A percentile compares a stretch with the other conserved stretches of the same genome.
Evolutionary conservation across 1,284 basidiomycete species (phyloP).

Genomic region (Microbotryomycetes sp.): DNA sequence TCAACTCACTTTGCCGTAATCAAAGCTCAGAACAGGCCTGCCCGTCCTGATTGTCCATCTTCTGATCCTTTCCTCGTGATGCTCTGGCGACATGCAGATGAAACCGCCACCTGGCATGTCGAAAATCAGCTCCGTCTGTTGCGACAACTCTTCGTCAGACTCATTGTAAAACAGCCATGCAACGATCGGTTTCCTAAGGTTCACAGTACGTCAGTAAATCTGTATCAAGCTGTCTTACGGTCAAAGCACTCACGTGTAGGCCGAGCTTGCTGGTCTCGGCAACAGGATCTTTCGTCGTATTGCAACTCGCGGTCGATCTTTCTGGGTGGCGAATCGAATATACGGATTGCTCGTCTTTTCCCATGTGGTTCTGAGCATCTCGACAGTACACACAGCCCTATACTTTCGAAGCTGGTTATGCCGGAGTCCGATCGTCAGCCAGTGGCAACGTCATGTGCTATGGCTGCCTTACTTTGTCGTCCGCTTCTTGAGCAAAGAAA

Average conservation of each 20-base stretch:
- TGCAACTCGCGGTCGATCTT: constrained; percentile 55
- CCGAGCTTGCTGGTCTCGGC: constrained; percentile 67
- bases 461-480: constrained; percentile 84
- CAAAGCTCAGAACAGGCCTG: constrained; percentile 75
- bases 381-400: constrained; percentile 85
- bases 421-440: constrained; percentile 2
- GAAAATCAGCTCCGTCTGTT: constrained; percentile 70
- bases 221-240: no score
- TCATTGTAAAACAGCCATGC: constrained; percentile 78
- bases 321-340: constrained; percentile 59
- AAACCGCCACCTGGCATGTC: constrained; percentile 96
- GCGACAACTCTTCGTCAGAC: constrained; percentile 58
- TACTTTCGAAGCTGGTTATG: constrained; percentile 69
- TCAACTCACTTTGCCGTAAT: constrained; percentile 86
- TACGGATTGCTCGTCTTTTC: constrained; percentile 90
- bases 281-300: constrained; percentile 71
- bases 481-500: constrained; percentile 84
- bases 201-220: constrained; percentile 10
- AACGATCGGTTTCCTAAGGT: constrained; percentile 63
- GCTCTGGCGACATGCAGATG: constrained; percentile 87
- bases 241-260: constrained; percentile 46
- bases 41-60: constrained; percentile 75
- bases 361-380: constrained; percentile 92
- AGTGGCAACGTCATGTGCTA: no score
- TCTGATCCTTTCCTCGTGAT: constrained; percentile 90